Base-by-base conservation (phyloP, 2,329 filamentous ascomycete species). In the Ophiostoma sp. region DNA sequence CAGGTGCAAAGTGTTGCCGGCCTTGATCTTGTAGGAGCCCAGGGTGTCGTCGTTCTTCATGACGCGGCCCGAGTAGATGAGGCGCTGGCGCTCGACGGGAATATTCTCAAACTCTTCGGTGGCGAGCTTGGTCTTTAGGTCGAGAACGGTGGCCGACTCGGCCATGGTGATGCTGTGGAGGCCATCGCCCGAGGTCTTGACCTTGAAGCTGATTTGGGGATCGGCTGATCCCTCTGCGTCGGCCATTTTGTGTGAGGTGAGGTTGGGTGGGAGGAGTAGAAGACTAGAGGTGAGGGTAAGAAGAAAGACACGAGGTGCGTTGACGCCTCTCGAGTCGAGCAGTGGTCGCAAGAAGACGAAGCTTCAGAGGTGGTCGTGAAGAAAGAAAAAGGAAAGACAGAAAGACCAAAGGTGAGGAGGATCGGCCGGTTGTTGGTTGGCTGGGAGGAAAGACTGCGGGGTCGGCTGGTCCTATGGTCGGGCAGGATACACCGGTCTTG, bases 41-140 rank as follows among this genome's bases (percentile, higher is more conserved):
- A 99, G 85, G 0, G 92, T 91, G 78, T 99, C 95, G 74, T 92
- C 90, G 81, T 99, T 96, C 86, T 98, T 99, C 85, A 99, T 90
- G 75, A 99, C 95, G 75, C 95, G 92, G 71, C 96, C 96, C 6
- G 95, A 98, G 86, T 98, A 99, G 84, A 99, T 99, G 76, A 99
- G 87, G 75, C 96, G 93, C 84, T 98, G 95, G 78, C 94, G 90
- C 80, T 97, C 94, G 71, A 91, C 87, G 45, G 96, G 92, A 72
- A 97, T 90, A 81, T 97, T 92, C 82, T 97, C 95, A 80, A 91
- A 93, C 78, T 97, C 94, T 73, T 90, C 84, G 42, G 89, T 88
- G 5, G 95, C 89, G 52, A 99, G 90, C 86, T 95, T 97, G 75
- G 88, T 89, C 87, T 99, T 99, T 78, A 99, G 88, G 75, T 98